A percentile compares a stretch with the other conserved stretches of the same genome.
phyloP scores from a whole-genome alignment of 495 filamentous ascomycete species.

The Aspergillus bertholletiae region DNA sequence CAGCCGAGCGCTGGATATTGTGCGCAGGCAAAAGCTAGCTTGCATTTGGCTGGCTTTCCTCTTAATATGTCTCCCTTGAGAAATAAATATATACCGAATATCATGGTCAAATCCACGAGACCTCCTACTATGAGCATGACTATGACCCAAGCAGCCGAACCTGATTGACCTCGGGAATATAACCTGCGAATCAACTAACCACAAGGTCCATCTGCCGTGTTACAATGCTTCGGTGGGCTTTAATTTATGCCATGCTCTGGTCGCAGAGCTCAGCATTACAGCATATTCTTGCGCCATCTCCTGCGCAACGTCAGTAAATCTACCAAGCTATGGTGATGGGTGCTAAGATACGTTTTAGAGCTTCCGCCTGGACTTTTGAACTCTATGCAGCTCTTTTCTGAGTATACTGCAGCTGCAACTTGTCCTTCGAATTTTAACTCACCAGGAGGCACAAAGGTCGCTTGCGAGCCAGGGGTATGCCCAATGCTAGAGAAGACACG shows the following conservation, averaged over 20 bases:
- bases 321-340: neutral
- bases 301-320: neutral
- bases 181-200: no score
- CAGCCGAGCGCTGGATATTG: no score
- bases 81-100: no score
- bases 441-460: neutral
- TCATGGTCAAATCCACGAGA: no score
- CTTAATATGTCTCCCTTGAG: no score
- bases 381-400: neutral
- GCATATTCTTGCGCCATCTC: neutral
- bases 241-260: neutral
- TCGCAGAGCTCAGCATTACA: neutral
- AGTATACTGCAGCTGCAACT: neutral
- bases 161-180: no score
- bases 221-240: neutral
- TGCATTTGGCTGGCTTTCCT: no score
- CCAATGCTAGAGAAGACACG: neutral
- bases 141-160: no score
- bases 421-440: neutral
- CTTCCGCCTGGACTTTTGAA: neutral
- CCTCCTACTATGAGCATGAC: no score
- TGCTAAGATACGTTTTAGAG: neutral
- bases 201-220: no score
- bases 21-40: no score
- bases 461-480: neutral